phyloP scores from a whole-genome alignment of 371 early-diverging fungal species.

The Thermomucor indicae-seudaticae region DNA sequence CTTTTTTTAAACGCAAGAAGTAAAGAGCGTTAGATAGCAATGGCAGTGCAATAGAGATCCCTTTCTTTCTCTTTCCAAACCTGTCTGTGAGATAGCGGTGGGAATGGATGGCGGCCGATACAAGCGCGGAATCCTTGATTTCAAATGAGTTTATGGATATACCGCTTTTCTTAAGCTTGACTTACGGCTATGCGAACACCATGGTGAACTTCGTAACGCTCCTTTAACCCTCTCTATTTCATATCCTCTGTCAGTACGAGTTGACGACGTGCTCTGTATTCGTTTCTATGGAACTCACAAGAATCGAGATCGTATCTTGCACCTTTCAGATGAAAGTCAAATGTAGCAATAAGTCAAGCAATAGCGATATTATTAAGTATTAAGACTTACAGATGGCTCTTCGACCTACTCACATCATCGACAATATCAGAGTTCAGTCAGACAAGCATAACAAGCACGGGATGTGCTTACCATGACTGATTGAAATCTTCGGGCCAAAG shows the following conservation, averaged over 20 bases:
- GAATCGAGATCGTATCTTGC: slow-evolving; percentile 82
- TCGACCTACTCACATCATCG: slow-evolving; percentile 15
- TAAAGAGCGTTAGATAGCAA: background rate
- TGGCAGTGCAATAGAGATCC: background rate
- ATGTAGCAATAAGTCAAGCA: background rate
- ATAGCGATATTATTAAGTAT: too few relatives aligned
- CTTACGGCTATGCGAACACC: slow-evolving; percentile 74
- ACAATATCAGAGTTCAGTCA: background rate
- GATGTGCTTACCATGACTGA: slow-evolving; percentile 62
- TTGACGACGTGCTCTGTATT: background rate
- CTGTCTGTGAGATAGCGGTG: slow-evolving; percentile 81
- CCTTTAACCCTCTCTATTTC: slow-evolving; percentile 65
- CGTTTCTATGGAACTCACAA: slow-evolving; percentile 16
- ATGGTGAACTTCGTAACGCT: slow-evolving; percentile 84
- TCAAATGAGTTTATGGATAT: background rate
- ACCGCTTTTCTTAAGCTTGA: background rate
- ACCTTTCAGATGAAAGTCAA: slow-evolving; percentile 28
- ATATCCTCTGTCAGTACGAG: background rate
- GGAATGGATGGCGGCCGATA: slow-evolving; percentile 74
- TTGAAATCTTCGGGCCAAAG: slow-evolving; percentile 86
- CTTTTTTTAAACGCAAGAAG: background rate
- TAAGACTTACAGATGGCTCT: slow-evolving; percentile 43
- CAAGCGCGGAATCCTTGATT: slow-evolving; percentile 68
- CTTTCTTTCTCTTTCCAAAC: too few relatives aligned
- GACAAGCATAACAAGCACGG: background rate